Conservation (phyloP, 2,329 filamentous ascomycete genomes). For the Neocatenulostroma microsporum region DNA sequence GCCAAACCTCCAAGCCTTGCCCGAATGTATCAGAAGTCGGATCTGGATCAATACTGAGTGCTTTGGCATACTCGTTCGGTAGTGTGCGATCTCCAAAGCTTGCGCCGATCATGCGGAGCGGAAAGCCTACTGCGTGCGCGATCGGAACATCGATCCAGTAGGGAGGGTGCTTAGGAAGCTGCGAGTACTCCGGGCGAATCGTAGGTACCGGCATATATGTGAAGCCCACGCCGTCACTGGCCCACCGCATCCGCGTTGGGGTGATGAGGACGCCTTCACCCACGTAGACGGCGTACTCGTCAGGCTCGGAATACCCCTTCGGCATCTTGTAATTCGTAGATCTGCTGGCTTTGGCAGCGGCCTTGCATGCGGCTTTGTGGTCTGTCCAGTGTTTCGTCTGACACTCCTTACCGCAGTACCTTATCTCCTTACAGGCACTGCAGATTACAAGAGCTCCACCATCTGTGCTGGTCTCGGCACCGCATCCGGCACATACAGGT, state of each 20-base stretch:
- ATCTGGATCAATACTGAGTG: background rate
- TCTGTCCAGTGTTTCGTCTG: background rate
- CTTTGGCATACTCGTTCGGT: background rate
- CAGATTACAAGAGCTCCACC: too few relatives aligned
- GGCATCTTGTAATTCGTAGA: background rate
- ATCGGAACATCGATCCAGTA: background rate
- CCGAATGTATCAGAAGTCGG: background rate
- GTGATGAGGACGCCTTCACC: too few relatives aligned
- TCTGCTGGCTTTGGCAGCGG: background rate
- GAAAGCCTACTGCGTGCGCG: background rate
- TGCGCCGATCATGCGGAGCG: background rate
- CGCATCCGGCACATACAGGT: too few relatives aligned
- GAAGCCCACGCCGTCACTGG: too few relatives aligned
- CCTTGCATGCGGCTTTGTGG: background rate
- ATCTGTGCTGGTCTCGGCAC: too few relatives aligned
- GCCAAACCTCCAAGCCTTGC: background rate
- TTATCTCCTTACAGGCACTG: too few relatives aligned
- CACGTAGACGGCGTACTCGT: background rate
- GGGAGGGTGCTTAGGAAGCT: too few relatives aligned
- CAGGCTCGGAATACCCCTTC: background rate
- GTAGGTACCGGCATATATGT: too few relatives aligned
- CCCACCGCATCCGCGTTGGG: too few relatives aligned
- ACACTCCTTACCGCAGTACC: background rate
- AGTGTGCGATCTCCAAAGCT: background rate
- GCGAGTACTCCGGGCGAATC: too few relatives aligned